A percentile compares a stretch with the other conserved stretches of the same genome.
Conservation (phyloP, 768 basidiomycete genomes). For the Porpolomopsis calyptriformis region DNA sequence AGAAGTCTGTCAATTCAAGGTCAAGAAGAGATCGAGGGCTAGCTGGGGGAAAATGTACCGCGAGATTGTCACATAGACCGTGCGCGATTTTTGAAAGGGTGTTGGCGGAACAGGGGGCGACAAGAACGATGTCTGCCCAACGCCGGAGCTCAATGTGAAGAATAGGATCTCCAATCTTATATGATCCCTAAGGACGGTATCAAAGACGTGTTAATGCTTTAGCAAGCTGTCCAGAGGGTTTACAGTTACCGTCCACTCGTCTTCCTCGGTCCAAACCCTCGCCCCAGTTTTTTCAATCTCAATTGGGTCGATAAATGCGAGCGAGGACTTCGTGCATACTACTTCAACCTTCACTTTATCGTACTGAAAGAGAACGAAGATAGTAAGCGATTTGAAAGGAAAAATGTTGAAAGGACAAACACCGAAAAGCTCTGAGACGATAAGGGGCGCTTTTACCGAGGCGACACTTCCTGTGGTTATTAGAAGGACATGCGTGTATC, state of each 20-base stretch:
- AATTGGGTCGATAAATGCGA: slow-evolving; percentile 60
- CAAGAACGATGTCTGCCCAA: slow-evolving; percentile 93
- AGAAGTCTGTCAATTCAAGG: slow-evolving; percentile 31
- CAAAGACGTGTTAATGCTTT: neutral
- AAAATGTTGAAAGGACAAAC: slow-evolving; percentile 22
- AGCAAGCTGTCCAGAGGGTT: neutral
- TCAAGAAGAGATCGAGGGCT: no score
- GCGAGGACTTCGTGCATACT: slow-evolving; percentile 66
- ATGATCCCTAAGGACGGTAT: slow-evolving; percentile 41
- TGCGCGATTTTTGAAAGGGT: slow-evolving; percentile 87
- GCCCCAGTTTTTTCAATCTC: slow-evolving; percentile 43
- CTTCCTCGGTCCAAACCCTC: slow-evolving; percentile 78
- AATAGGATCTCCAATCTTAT: slow-evolving; percentile 80
- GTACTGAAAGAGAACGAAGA: slow-evolving; percentile 37
- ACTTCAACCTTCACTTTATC: slow-evolving; percentile 69
- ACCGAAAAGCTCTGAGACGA: slow-evolving; percentile 62
- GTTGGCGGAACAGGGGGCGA: slow-evolving; percentile 96
- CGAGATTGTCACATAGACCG: slow-evolving; percentile 85
- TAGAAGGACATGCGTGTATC: slow-evolving; percentile 59
- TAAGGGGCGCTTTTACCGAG: slow-evolving; percentile 85
- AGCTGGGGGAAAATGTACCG: no score
- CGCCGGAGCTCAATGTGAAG: slow-evolving; percentile 88
- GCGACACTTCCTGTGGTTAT: slow-evolving; percentile 94
- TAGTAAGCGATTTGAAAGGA: neutral
- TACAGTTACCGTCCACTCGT: slow-evolving; percentile 75